Evolutionary conservation across 305 asterid genomes (phyloP), one percentile per base, ranked within the genome.

Genomic region (Plantago coronopus): DNA sequence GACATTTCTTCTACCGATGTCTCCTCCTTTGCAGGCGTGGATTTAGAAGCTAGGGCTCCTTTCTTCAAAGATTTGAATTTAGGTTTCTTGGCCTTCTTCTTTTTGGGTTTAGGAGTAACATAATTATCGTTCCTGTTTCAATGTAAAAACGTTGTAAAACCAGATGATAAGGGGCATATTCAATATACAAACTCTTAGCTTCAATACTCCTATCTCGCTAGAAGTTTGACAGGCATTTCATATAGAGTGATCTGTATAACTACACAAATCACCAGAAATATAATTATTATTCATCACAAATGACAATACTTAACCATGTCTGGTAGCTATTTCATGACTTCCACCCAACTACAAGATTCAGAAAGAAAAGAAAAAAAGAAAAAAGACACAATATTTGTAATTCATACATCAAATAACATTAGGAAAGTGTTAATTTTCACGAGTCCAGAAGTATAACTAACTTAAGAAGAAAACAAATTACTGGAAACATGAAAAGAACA

Each of bases 11-110:
- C 97, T 37, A 76, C 58, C 1, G 83, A 81, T 29, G 95, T 78
- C 69, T 78, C 91, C 53, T 78, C 93, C 71, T 82, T 88, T 59
- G 74, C 44, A 22, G 77, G 56, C 63, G 74, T 62, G 25, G 83
- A 49, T 64, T 80, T 88, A 59, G 95, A 78, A 67, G 79, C 83
- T 37, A 90, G 73, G 68, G 90, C 77, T 59, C 89, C 96, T 83
- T 80, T 89, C 90, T 83, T 90, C 85, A 90, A 74, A 66, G 95
- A 94, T 74, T 90, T 94, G 84, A 90, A 87, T 87, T 90, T 94
- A 58, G 95, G 67, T 48, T 87, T 94, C 76, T 86, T 90, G 53
- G 82, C 57, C 79, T 86, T 90, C 88, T 87, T 94, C 88, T 87
- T 94, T 82, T 85, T 94, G 44, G 83, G 72, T 63, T 76, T 85